Evolutionary conservation across 2,329 filamentous ascomycete genomes (phyloP), one percentile per base, ranked within the genome.

Genomic region (Phialocephala subalpina): DNA sequence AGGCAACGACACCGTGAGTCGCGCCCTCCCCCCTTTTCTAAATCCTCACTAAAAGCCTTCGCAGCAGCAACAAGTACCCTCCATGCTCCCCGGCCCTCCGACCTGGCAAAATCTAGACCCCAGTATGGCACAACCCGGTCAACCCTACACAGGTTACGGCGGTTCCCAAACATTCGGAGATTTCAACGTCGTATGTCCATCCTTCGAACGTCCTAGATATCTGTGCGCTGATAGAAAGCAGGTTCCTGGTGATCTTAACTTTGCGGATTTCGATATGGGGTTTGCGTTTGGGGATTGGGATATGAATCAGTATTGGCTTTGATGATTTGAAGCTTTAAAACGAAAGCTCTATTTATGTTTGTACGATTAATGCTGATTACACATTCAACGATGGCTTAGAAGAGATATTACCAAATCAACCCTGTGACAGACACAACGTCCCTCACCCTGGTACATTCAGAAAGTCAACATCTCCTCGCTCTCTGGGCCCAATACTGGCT

Each of bases 211-310:
- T 2, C 29, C 22, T 49, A 29, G 25, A 12, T 27, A 38, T n/a
- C 18, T 8, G 16, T 20, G 14, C 2, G 9, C 42, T 38, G 36
- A 66, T 22, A 29, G 22, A 16, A 27, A 8, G 14, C 36, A 63
- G 58, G 49, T 62, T 14, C 49, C 53, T 2, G 38, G 47, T 40
- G 64, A 63, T 14, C 49, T 67, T n/a, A 60, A 58, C 35, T 67
- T 69, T 27, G 49, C 65, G 38, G 63, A 62, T 35, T 64, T 69
- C 18, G 68, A 69, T 42, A 58, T 69, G 14, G 63, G 59, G 1
- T 67, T 67, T 33, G 63, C 52, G 3, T 66, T 67, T 35, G 33
- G 20, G 16, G 68, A 65, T 25, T 69, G 68, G 68, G 65, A 64
- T 33, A 60, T 66, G 38, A 57, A 57, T n/a, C 61, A 66, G 47